These are phyloP conservation scores for Biscogniauxia marginata DNA, from an alignment of 2,329 filamentous ascomycete genomes.

Conservation along the genomic window DNA sequence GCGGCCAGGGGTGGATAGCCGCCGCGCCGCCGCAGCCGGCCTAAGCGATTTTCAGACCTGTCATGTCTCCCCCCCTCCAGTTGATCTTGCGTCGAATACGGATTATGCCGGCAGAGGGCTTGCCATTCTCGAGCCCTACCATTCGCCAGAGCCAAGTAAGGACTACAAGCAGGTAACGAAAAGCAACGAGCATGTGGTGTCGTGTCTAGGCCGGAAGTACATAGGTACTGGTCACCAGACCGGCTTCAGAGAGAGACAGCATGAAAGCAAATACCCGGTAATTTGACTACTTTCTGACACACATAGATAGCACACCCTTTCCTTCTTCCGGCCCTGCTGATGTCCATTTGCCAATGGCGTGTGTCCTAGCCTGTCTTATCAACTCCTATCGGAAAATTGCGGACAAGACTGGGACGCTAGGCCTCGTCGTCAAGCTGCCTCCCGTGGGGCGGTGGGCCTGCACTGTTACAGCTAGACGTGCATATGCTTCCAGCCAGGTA, in stretches of 20 bases:
- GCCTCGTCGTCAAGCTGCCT: background rate
- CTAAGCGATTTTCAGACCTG: background rate
- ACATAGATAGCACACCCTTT: background rate
- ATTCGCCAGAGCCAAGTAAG: background rate
- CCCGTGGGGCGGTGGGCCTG: constrained; percentile 2
- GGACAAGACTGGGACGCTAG: background rate
- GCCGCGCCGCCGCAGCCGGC: no score
- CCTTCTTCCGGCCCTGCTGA: background rate
- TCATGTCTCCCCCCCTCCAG: background rate
- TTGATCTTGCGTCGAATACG: background rate
- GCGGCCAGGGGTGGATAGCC: background rate
- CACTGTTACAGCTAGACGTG: constrained; percentile 1
- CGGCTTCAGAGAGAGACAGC: background rate
- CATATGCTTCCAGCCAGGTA: constrained; percentile 1
- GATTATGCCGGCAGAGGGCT: background rate
- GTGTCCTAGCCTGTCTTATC: background rate
- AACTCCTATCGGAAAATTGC: background rate
- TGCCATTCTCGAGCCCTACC: background rate
- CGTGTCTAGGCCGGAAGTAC: background rate
- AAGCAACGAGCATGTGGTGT: background rate
- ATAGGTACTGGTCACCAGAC: background rate
- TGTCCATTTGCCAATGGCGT: background rate
- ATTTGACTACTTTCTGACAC: background rate
- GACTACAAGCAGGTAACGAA: background rate
- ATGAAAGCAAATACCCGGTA: background rate